phyloP scores from a whole-genome alignment of 352 stramenopile species.

The Phytophthora brassicae region DNA sequence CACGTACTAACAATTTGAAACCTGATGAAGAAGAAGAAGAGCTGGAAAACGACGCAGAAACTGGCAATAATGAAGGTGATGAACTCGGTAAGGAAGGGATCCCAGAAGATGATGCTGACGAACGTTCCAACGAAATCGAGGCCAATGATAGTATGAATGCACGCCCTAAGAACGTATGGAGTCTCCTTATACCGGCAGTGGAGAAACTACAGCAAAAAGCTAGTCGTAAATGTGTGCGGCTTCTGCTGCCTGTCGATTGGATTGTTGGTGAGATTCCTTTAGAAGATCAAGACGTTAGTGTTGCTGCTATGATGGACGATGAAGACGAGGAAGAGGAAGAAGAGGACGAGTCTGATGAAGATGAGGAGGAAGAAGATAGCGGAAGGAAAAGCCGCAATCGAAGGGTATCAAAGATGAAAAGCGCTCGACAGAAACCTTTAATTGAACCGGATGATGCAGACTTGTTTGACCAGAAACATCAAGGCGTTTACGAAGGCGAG shows the following conservation, averaged over 20 bases:
- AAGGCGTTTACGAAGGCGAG: conserved; percentile 46
- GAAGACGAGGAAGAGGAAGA: conserved; percentile 45
- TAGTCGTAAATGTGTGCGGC: conserved; percentile 48
- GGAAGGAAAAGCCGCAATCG: conserved; percentile 22
- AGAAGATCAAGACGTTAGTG: conserved; percentile 39
- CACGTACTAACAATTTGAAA: neutral
- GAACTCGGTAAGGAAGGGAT: neutral
- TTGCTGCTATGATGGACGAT: conserved; percentile 27
- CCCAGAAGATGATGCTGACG: conserved; percentile 1
- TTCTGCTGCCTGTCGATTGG: conserved; percentile 66
- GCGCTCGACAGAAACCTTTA: conserved; percentile 21
- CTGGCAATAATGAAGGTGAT: neutral
- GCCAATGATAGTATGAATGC: neutral
- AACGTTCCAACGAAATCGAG: neutral
- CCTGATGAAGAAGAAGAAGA: conserved; percentile 11
- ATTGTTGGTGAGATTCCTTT: conserved; percentile 55
- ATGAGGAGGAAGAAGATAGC: conserved; percentile 19
- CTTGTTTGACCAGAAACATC: conserved; percentile 25
- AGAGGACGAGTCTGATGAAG: conserved; percentile 40
- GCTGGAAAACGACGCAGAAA: conserved; percentile 6
- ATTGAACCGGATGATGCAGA: conserved; percentile 38
- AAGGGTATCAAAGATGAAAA: conserved; percentile 12
- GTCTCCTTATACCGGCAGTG: conserved; percentile 42
- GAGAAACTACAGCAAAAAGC: conserved; percentile 69
- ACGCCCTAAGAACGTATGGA: conserved; percentile 24